Percentiles rank a stretch among this genome's conserved stretches.
phyloP scores from a whole-genome alignment of 257 asterid species.

The Ehretia macrophylla region DNA sequence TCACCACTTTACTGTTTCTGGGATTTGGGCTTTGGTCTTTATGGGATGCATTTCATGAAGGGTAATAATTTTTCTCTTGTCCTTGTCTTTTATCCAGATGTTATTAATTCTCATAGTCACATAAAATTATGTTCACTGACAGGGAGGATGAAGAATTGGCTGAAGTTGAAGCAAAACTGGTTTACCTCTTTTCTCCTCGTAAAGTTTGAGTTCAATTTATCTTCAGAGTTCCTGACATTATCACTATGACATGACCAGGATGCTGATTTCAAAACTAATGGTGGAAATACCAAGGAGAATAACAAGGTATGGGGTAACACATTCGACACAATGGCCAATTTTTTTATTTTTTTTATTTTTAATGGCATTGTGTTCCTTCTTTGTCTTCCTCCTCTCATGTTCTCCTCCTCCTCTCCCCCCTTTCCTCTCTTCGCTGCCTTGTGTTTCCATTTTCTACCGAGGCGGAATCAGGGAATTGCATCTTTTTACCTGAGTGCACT shows the following conservation, averaged over 20 bases:
- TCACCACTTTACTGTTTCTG: conserved; percentile 75
- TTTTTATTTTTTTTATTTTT: no score
- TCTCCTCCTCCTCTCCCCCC: no score
- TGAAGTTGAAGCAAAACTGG: conserved; percentile 95
- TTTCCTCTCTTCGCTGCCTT: no score
- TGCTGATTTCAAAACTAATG: conserved; percentile 61
- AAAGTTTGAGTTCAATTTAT: neutral
- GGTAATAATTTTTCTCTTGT: conserved; percentile 36
- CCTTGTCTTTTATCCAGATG: conserved; percentile 8
- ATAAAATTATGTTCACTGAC: conserved; percentile 15
- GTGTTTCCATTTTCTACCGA: no score
- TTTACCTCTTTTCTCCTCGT: conserved; percentile 25
- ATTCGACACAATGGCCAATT: no score
- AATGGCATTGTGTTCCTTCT: no score
- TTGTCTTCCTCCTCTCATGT: no score
- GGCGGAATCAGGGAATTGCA: no score
- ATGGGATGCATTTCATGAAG: conserved; percentile 87
- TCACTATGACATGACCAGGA: conserved; percentile 43
- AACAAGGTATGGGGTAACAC: conserved; percentile 31
- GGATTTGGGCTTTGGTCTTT: conserved; percentile 97
- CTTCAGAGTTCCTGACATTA: conserved; percentile 15
- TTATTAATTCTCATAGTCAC: conserved; percentile 9
- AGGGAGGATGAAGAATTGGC: conserved; percentile 82
- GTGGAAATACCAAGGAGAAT: conserved; percentile 47
- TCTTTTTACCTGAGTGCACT: no score